Evolutionary conservation across 306 rosid species (phyloP).

Genomic region (Astragalus glycyphyllos): DNA sequence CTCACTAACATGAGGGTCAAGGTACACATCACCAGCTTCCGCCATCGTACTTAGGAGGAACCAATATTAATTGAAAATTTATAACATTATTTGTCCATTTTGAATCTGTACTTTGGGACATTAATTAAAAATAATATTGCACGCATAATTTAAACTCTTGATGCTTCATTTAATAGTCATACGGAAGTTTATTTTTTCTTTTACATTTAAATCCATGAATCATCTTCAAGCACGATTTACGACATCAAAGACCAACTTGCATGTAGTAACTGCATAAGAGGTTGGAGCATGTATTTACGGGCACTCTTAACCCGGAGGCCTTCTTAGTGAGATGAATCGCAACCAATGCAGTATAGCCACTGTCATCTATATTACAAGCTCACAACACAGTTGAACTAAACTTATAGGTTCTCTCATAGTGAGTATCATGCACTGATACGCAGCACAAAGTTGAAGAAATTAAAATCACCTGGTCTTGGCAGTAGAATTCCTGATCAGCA

Average conservation of each 20-base stretch:
- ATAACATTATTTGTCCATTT: too few relatives aligned
- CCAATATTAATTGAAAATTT: too few relatives aligned
- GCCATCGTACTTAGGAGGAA: background rate
- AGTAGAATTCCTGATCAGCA: slow-evolving; percentile 47
- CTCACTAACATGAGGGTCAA: too few relatives aligned
- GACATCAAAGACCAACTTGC: slow-evolving; percentile 6
- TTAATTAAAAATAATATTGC: background rate
- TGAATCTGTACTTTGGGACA: background rate
- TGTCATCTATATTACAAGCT: slow-evolving; percentile 1
- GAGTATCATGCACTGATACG: background rate
- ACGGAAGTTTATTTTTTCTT: background rate
- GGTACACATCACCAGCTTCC: too few relatives aligned
- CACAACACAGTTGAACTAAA: background rate
- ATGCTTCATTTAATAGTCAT: slow-evolving; percentile 13
- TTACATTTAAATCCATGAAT: background rate
- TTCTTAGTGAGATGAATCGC: slow-evolving; percentile 16
- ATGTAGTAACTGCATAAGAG: background rate
- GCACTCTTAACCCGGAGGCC: background rate
- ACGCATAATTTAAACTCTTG: slow-evolving; percentile 1
- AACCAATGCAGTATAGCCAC: slow-evolving; percentile 18
- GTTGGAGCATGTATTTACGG: background rate
- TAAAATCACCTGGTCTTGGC: slow-evolving; percentile 54
- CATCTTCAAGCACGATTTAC: slow-evolving; percentile 10
- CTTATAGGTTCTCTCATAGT: background rate
- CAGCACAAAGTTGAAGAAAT: slow-evolving; percentile 33